Conservation (phyloP, 192 early-diverging fungal genomes). For the Allomyces macrogynus region DNA sequence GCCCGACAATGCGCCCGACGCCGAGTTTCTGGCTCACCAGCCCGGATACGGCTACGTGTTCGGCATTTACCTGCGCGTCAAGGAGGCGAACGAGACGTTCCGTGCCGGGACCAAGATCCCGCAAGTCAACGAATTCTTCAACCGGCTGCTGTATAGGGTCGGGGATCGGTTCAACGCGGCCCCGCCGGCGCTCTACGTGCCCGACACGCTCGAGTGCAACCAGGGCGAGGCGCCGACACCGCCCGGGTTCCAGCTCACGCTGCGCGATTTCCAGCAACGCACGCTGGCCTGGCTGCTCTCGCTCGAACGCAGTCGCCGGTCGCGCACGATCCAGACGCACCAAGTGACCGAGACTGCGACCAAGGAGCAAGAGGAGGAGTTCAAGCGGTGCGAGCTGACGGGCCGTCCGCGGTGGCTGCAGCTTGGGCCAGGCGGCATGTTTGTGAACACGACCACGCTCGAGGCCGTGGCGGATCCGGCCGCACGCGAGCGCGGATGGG, state of each 20-base stretch:
- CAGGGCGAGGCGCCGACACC: neutral
- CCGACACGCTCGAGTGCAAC: too few relatives aligned
- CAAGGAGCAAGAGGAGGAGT: neutral
- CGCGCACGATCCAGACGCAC: neutral
- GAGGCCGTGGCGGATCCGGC: too few relatives aligned
- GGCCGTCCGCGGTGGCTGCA: neutral
- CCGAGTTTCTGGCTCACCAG: too few relatives aligned
- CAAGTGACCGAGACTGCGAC: neutral
- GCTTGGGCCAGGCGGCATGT: neutral
- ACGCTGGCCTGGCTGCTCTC: neutral
- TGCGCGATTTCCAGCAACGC: neutral
- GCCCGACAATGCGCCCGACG: too few relatives aligned
- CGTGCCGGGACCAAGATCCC: too few relatives aligned
- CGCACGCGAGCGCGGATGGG: too few relatives aligned
- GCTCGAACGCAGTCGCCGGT: neutral
- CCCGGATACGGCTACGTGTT: too few relatives aligned
- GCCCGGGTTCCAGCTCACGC: neutral
- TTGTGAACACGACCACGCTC: too few relatives aligned
- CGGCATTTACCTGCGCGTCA: too few relatives aligned
- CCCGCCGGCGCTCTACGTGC: neutral
- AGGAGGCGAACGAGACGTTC: too few relatives aligned
- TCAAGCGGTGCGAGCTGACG: neutral
- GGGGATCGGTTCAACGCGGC: neutral
- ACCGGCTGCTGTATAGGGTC: neutral
- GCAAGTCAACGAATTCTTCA: too few relatives aligned